phyloP scores from a whole-genome alignment of 306 rosid species.

The Boehmeria nivea region DNA sequence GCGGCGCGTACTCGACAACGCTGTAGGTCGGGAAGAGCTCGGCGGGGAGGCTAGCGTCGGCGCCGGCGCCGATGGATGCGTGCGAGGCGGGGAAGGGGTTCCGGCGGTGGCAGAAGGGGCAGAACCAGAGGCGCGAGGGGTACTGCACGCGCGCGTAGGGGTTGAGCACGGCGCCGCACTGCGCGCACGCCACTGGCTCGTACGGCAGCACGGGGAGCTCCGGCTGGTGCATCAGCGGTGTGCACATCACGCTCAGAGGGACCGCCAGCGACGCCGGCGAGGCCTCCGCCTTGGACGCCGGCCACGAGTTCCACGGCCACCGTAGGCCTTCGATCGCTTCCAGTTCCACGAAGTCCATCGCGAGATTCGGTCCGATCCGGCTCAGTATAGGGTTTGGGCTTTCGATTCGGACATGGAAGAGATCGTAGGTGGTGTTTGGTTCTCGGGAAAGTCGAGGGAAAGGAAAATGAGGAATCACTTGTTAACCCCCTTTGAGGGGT shows the following conservation, averaged over 20 bases:
- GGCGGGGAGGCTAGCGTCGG: conserved; percentile 81
- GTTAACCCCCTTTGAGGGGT: conserved; percentile 4
- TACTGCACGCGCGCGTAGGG: conserved; percentile 88
- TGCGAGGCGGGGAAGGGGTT: conserved; percentile 68
- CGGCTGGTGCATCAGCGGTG: conserved; percentile 50
- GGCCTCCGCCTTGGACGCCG: conserved; percentile 42
- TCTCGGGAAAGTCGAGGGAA: conserved; percentile 14
- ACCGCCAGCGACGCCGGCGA: conserved; percentile 33
- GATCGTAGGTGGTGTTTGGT: not conserved
- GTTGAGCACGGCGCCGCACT: conserved; percentile 71
- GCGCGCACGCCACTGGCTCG: conserved; percentile 59
- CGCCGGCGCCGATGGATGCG: conserved; percentile 33
- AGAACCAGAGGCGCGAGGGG: conserved; percentile 78
- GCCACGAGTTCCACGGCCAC: conserved; percentile 97
- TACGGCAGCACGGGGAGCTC: conserved; percentile 78
- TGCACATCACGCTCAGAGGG: conserved; percentile 74
- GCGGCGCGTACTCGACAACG: conserved; percentile 60
- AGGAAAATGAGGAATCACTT: not conserved
- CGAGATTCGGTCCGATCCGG: conserved; percentile 3
- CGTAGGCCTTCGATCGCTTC: conserved; percentile 93
- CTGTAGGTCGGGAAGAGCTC: conserved; percentile 90
- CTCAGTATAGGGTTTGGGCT: not conserved
- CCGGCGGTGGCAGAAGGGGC: conserved; percentile 64
- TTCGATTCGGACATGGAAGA: not conserved
- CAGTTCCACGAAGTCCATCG: conserved; percentile 76